Evolutionary conservation across 2,329 filamentous ascomycete genomes (phyloP).

Genomic region (Bipolaris bicolor): DNA sequence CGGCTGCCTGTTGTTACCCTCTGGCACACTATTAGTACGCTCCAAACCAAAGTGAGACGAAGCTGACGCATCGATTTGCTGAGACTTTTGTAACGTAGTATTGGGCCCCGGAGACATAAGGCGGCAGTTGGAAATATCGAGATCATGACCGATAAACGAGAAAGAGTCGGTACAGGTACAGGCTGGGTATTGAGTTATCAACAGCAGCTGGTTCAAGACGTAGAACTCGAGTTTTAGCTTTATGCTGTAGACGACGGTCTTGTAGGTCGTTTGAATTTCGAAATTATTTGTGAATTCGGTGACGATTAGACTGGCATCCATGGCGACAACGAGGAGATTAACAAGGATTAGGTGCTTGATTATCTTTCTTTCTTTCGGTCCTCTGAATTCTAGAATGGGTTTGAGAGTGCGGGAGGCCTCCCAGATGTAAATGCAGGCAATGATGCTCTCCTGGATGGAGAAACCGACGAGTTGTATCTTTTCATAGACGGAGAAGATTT

Average conservation of each 20-base stretch:
- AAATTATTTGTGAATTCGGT: constrained; percentile 46
- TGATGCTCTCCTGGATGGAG: constrained; percentile 47
- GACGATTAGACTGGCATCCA: constrained; percentile 50
- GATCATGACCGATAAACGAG: background rate
- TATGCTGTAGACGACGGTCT: constrained; percentile 50
- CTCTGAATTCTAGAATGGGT: constrained; percentile 9
- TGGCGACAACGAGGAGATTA: constrained; percentile 48
- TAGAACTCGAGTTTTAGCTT: constrained; percentile 61
- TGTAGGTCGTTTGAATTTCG: constrained; percentile 41
- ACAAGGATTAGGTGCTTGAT: constrained; percentile 45
- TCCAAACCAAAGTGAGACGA: background rate
- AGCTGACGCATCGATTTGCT: background rate
- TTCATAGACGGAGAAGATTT: constrained; percentile 40
- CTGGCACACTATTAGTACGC: background rate
- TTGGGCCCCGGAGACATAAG: background rate
- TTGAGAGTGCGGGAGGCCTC: constrained; percentile 54
- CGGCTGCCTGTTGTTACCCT: background rate
- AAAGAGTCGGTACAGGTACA: background rate
- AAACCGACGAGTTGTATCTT: constrained; percentile 50
- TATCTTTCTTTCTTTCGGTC: constrained; percentile 20
- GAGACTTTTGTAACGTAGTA: background rate
- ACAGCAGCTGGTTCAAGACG: constrained; percentile 52
- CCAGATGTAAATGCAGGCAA: constrained; percentile 56
- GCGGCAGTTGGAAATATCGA: background rate
- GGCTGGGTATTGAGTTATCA: background rate